A percentile compares a stretch with the other conserved stretches of the same genome.
These are phyloP conservation scores for Trypanosoma mega DNA, from an alignment of 208 protist species.

Conservation along the genomic window DNA sequence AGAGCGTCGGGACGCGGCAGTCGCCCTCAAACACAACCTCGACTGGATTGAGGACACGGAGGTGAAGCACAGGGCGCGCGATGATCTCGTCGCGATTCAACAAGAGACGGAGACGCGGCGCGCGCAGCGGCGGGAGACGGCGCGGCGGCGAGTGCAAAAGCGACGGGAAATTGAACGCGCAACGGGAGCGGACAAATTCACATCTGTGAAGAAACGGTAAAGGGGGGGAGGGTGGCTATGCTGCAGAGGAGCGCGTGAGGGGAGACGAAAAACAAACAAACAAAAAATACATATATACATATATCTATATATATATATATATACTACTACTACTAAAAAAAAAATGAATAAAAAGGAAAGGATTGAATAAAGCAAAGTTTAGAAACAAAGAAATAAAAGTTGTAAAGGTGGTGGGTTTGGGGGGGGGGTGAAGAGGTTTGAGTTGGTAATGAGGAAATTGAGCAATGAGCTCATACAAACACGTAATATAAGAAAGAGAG, in stretches of 20 bases:
- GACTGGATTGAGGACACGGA: constrained; percentile 90
- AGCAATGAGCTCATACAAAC: no score
- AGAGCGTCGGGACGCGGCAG: constrained; percentile 73
- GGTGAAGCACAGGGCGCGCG: constrained; percentile 79
- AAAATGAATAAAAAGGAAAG: constrained; percentile 4
- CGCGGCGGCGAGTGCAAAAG: constrained; percentile 70
- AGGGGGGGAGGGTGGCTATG: not conserved
- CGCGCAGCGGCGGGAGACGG: constrained; percentile 64
- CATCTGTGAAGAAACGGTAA: constrained; percentile 58
- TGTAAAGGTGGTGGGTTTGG: no score
- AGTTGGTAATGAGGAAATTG: no score
- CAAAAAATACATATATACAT: no score
- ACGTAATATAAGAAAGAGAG: no score
- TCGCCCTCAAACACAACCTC: constrained; percentile 93
- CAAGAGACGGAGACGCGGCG: constrained; percentile 76
- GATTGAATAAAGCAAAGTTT: not conserved
- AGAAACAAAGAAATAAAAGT: not conserved
- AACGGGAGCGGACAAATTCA: constrained; percentile 34
- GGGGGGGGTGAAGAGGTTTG: no score
- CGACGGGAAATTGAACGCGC: constrained; percentile 63
- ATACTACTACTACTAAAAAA: not conserved
- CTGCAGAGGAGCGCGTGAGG: not conserved
- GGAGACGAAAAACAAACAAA: not conserved
- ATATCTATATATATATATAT: not conserved
- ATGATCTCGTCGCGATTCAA: constrained; percentile 77